Base-by-base conservation (phyloP, 495 filamentous ascomycete genomes). In the Neurospora pannonica region DNA sequence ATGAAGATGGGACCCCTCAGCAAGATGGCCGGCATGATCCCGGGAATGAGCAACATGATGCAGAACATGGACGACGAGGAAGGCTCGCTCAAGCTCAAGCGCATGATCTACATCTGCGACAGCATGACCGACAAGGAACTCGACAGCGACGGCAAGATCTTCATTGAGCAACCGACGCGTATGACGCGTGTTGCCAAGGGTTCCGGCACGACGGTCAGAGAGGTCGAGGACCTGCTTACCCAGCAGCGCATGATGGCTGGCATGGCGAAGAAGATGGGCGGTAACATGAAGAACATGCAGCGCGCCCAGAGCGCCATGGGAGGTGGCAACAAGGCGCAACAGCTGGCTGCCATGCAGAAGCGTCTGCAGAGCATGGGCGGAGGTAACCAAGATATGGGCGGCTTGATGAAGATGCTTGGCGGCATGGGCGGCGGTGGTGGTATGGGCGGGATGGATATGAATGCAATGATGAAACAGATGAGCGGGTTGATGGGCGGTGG, bases 1-100 rank as follows among this genome's bases (percentile, higher is more conserved):
- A 98, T 98, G 95, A 99, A 99, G 84, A 98, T 99, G 96, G 96
- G 96, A 0, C 96, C 96, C 1, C 84, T 99, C 15, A 94, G 91
- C 42, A 99, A 99, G 83, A 95, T 99, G 88, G 97, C 97, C 1
- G 94, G 95, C 78, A 99, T 99, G 96, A 98, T 99, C 71, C 96
- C 96, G 0, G 97, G 96, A 38, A 89, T 98, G 75, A 92, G 90
- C 70, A 92, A 93, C 77, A 91, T 98, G 86, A 98, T 97, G 87
- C 90, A 92, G 36, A 93, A 93, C 48, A 94, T 98, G 86, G 95
- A 98, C 81, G 96, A 99, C 81, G 97, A 98, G 79, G 95, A 98
- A 79, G 96, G 95, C 5, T 90, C 90, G 34, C 82, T 91, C 80
- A 98, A 98, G 83, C 88, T 99, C 60, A 95, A 96, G 80, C 93